These are phyloP conservation scores for Yarrowia galli DNA, from an alignment of 1,139 yeast species.

Conservation along the genomic window DNA sequence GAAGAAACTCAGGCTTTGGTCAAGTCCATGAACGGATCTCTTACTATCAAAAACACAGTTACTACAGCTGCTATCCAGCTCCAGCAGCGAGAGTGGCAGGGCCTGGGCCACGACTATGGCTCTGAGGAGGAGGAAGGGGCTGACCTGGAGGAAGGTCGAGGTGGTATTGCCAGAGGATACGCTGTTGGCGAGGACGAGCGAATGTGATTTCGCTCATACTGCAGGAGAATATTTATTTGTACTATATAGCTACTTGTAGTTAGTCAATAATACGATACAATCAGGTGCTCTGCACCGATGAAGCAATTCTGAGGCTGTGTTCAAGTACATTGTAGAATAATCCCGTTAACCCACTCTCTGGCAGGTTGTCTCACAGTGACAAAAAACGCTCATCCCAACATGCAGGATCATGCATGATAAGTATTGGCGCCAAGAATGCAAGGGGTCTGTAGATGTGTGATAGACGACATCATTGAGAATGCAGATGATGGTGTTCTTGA, in stretches of 20 bases:
- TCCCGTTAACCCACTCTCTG: constrained; percentile 8
- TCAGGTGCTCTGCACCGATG: constrained; percentile 3
- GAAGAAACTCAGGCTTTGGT: constrained; percentile 56
- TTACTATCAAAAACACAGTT: constrained; percentile 76
- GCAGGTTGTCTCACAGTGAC: not conserved
- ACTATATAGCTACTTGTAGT: constrained; percentile 6
- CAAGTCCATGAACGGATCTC: constrained; percentile 63
- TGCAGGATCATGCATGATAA: constrained; percentile 14
- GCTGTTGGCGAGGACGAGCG: constrained; percentile 48
- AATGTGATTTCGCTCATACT: constrained; percentile 17
- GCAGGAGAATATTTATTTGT: constrained; percentile 17
- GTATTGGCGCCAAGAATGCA: constrained; percentile 21
- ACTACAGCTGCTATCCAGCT: constrained; percentile 86
- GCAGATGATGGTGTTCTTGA: too few relatives aligned
- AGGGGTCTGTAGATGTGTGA: not conserved
- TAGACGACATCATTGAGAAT: too few relatives aligned
- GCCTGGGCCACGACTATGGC: constrained; percentile 83
- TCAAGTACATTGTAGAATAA: not conserved
- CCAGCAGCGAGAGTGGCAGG: constrained; percentile 76
- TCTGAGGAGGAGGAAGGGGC: constrained; percentile 54
- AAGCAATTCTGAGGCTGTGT: not conserved
- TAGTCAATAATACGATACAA: not conserved
- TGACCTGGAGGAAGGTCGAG: constrained; percentile 75
- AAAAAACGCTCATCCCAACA: constrained; percentile 22
- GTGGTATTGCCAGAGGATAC: constrained; percentile 92